phyloP scores from a whole-genome alignment of 2,329 filamentous ascomycete genomes.

The Paraconiothyrium brasiliense region DNA sequence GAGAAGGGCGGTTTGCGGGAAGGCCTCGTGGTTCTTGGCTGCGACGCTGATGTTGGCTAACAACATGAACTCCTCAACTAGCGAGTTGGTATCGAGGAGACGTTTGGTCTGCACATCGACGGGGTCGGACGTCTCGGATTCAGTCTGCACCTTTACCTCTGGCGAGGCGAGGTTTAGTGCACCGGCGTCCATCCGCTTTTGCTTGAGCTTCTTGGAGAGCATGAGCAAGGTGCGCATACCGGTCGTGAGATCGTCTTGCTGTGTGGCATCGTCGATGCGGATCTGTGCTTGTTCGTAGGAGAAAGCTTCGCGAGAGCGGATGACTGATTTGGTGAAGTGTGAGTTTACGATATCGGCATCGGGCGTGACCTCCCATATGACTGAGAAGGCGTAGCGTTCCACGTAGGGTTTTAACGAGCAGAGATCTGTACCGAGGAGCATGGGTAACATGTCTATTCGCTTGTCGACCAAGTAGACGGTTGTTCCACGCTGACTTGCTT shows the following conservation, averaged over 20 bases:
- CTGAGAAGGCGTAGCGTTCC: constrained; percentile 71
- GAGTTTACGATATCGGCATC: constrained; percentile 85
- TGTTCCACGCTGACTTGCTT: constrained; percentile 92
- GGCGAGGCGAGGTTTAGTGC: constrained; percentile 96
- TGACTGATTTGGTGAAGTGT: constrained; percentile 97
- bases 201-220: constrained; percentile 90
- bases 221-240: constrained; percentile 88
- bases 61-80: constrained; percentile 99
- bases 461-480: constrained; percentile 99
- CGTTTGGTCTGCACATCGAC: constrained; percentile 97
- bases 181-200: constrained; percentile 93
- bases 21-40: constrained; percentile 86
- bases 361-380: constrained; percentile 80
- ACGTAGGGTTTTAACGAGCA: constrained; percentile 98
- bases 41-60: constrained; percentile 97
- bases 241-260: constrained; percentile 87
- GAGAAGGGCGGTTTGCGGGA: constrained; percentile 93
- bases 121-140: constrained; percentile 94
- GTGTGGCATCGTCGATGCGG: constrained; percentile 87
- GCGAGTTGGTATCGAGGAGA: constrained; percentile 92
- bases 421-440: constrained; percentile 92
- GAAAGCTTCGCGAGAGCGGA: constrained; percentile 94
- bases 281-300: constrained; percentile 97
- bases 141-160: constrained; percentile 93
- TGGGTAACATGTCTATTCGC: constrained; percentile 98